These are phyloP conservation scores for Adenanthera pavonina DNA, from an alignment of 306 rosid genomes.

Conservation along the genomic window DNA sequence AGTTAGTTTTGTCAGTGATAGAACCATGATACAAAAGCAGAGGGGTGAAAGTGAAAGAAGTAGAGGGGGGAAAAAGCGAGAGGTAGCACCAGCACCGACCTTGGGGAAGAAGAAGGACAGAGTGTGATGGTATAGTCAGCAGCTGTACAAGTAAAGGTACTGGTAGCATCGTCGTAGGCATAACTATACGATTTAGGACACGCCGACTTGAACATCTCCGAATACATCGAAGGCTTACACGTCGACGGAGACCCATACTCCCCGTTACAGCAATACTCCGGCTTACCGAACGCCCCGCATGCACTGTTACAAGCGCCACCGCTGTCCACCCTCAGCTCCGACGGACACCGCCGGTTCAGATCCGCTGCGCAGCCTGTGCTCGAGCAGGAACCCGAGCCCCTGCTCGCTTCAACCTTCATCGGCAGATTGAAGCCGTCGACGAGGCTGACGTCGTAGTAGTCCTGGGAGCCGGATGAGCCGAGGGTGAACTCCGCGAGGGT, in stretches of 20 bases:
- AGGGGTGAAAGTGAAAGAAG: not conserved
- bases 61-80: not conserved
- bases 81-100: slow-evolving; percentile 42
- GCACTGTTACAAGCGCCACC: slow-evolving; percentile 92
- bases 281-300: slow-evolving; percentile 76
- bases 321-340: slow-evolving; percentile 56
- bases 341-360: slow-evolving; percentile 69
- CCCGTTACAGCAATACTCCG: slow-evolving; percentile 89
- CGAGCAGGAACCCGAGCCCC: slow-evolving; percentile 70
- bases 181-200: slow-evolving; percentile 90
- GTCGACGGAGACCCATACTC: slow-evolving; percentile 63
- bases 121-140: slow-evolving; percentile 82
- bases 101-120: slow-evolving; percentile 64
- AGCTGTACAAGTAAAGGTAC: slow-evolving; percentile 76
- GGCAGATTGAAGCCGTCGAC: slow-evolving; percentile 94
- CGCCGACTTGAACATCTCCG: slow-evolving; percentile 76
- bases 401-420: slow-evolving; percentile 64
- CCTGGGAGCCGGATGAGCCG: slow-evolving; percentile 71
- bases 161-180: slow-evolving; percentile 83
- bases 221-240: slow-evolving; percentile 78
- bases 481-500: slow-evolving; percentile 93
- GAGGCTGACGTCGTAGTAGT: slow-evolving; percentile 90
- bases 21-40: too few species aligned
- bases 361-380: slow-evolving; percentile 76
- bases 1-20: too few species aligned